These are phyloP conservation scores for Albatrellus ellisii DNA, from an alignment of 768 basidiomycete species.

Conservation along the genomic window DNA sequence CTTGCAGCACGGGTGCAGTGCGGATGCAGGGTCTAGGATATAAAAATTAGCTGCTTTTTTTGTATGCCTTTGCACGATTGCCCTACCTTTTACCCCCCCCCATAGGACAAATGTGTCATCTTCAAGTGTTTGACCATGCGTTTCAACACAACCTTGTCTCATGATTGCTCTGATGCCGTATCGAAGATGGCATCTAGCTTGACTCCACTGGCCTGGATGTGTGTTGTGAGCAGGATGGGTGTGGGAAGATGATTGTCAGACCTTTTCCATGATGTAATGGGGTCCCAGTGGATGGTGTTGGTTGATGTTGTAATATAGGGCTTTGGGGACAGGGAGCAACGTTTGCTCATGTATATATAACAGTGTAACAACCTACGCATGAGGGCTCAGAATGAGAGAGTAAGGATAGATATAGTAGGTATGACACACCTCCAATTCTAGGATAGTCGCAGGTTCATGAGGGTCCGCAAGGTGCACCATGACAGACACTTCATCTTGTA, in stretches of 20 bases:
- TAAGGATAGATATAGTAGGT: background rate
- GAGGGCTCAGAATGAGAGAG: no score
- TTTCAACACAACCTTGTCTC: no score
- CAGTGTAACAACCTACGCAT: conserved; percentile 18
- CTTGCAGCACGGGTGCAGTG: no score
- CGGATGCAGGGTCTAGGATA: no score
- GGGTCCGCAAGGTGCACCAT: conserved; percentile 13
- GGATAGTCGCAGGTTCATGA: conserved; percentile 6
- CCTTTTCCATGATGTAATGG: conserved; percentile 19
- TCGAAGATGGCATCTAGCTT: conserved; percentile 18
- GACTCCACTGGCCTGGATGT: conserved; percentile 17
- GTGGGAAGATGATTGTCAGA: background rate
- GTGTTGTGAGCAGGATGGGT: no score
- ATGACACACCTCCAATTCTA: conserved; percentile 14
- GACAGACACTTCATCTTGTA: conserved; percentile 14
- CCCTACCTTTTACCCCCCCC: no score
- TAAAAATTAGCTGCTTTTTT: no score
- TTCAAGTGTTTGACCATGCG: no score
- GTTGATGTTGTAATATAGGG: conserved; percentile 12
- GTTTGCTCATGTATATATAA: conserved; percentile 17
- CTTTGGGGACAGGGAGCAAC: conserved; percentile 18
- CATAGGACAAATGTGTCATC: no score
- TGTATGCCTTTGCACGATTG: no score
- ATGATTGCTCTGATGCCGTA: conserved; percentile 14
- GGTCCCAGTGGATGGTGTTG: conserved; percentile 12